Base-by-base conservation (phyloP, 441 rosid genomes). In the Populus hybrid region DNA sequence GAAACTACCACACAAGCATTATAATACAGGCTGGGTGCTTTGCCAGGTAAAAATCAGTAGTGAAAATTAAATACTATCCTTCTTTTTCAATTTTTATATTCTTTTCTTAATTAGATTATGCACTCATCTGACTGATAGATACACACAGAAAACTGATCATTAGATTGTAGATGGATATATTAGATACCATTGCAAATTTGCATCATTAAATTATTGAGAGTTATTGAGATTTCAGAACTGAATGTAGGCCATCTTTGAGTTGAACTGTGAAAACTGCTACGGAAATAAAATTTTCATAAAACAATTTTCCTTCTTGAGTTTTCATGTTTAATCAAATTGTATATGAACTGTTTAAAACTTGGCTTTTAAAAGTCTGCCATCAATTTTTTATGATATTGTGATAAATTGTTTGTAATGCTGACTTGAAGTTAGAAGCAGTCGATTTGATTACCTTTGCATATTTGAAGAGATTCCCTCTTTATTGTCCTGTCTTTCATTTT, bases 21-120 rank as follows among this genome's bases (percentile, higher is more conserved):
- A 94, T 85, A 93, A 87, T 78, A 94, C 99, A 61, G 92, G 95
- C 74, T 96, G 99, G 99, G 97, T 96, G 81, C 95, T 96, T 84
- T 90, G 94, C 71, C 98, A 93, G 98, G 99, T 96, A 87, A 87
- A 77, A 36, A 50, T 69, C 75, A 35, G 36, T 70, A 73, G 32
- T 73, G 66, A 46, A 66, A 23, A 18, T 28, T 42, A 61, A 16
- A 36, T 6, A 35, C 28, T 38, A 18, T 57, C 8, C 2, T 2
- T 57, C 20, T 21, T 36, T 36, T 64, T 34, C 35, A 34, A 57
- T 57, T 57, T 76, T 16, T 6, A 9, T 34, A 1, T 8, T 36
- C 10, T 36, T 66, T 71, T 66, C 64, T 61, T 28, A 28, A 28
- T 28, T 28, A 28, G 30, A 28, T 28, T 28, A 28, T 28, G 2